A percentile compares a stretch with the other conserved stretches of the same genome.
These are phyloP conservation scores for Mycena latifolia DNA, from an alignment of 768 basidiomycete genomes.

Conservation along the genomic window DNA sequence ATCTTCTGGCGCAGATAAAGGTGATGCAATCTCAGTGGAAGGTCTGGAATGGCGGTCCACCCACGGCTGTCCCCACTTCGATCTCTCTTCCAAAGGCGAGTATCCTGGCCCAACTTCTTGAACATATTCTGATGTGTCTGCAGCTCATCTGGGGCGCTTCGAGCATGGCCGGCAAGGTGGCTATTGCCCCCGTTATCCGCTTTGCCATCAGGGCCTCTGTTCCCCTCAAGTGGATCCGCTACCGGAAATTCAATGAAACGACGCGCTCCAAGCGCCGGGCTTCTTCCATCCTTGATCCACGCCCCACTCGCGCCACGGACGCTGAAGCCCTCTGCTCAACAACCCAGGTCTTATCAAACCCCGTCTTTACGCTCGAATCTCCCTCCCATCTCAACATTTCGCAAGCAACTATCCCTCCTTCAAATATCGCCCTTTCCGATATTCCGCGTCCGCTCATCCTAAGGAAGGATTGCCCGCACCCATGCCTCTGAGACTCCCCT, in stretches of 20 bases:
- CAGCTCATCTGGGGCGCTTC: constrained; percentile 19
- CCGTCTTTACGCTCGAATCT: not conserved
- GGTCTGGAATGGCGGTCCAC: not conserved
- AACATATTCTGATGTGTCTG: not conserved
- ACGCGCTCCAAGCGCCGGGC: constrained; percentile 6
- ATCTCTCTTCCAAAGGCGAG: constrained; percentile 16
- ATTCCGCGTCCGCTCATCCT: not conserved
- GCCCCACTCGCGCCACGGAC: constrained; percentile 1
- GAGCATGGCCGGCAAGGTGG: constrained; percentile 1
- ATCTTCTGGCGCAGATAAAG: constrained; percentile 15
- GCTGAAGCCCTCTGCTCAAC: too few relatives aligned
- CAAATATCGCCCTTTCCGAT: not conserved
- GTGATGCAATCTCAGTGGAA: constrained; percentile 13
- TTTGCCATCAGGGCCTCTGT: constrained; percentile 9
- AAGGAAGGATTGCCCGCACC: not conserved
- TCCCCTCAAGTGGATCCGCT: constrained; percentile 16
- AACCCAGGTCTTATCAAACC: not conserved
- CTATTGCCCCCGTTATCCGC: constrained; percentile 12
- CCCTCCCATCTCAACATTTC: not conserved
- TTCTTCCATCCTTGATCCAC: constrained; percentile 20
- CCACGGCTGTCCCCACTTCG: not conserved
- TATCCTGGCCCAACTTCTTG: not conserved
- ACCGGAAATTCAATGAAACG: constrained; percentile 7
- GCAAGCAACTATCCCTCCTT: not conserved
- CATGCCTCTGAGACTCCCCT: constrained; percentile 7